Conservation (phyloP, 2,329 filamentous ascomycete genomes). For the Penicillium sp. region DNA sequence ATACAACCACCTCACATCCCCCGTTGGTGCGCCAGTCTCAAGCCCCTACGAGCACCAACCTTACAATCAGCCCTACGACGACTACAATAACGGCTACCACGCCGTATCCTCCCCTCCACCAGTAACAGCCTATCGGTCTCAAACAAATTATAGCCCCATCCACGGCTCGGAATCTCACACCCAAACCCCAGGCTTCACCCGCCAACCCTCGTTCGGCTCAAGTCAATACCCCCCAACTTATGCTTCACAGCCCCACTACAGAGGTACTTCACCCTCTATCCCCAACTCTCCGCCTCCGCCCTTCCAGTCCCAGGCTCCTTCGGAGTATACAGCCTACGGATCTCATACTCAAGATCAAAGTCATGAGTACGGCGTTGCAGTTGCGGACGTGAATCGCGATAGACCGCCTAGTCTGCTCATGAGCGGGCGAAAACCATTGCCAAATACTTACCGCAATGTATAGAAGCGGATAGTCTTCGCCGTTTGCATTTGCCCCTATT, state of each 20-base stretch:
- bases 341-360: not conserved
- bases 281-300: conserved; percentile 33
- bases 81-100: conserved; percentile 15
- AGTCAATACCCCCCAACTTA: conserved; percentile 26
- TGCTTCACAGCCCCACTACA: conserved; percentile 19
- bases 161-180: conserved; percentile 9
- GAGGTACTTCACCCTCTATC: conserved; percentile 16
- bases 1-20: conserved; percentile 7
- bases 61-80: conserved; percentile 13
- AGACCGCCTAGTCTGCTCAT: conserved; percentile 42
- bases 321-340: conserved; percentile 11
- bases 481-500: not conserved
- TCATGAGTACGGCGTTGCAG: conserved; percentile 3
- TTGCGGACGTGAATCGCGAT: conserved; percentile 24
- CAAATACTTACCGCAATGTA: conserved; percentile 37
- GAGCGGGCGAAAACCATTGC: conserved; percentile 38
- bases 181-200: conserved; percentile 17
- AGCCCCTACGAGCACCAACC: conserved; percentile 11
- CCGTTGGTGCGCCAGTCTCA: conserved; percentile 10
- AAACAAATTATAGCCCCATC: conserved; percentile 24
- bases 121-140: conserved; percentile 23
- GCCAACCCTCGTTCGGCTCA: conserved; percentile 25
- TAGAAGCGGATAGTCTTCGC: conserved; percentile 8
- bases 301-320: conserved; percentile 20
- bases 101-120: conserved; percentile 17